Conservation (phyloP, 805 yeast species). For the Debaryomyces castellii region DNA sequence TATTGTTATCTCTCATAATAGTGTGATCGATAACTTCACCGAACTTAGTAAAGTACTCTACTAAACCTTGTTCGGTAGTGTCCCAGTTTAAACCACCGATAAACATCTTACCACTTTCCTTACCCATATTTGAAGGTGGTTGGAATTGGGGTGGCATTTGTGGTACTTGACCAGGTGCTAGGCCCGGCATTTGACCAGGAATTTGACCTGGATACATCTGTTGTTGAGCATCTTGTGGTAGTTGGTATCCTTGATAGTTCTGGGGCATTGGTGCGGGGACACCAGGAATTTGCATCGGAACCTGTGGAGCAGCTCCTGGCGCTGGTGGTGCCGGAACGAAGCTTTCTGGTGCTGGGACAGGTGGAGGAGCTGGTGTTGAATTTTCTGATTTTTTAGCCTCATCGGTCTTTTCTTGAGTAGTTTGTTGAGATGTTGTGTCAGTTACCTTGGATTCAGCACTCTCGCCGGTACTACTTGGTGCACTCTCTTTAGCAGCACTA, state of each 20-base stretch:
- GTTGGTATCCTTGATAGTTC: constrained; percentile 6
- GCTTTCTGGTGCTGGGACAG: constrained; percentile 9
- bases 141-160: constrained; percentile 14
- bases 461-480: not conserved
- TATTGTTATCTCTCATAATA: constrained; percentile 85
- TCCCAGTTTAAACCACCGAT: constrained; percentile 98
- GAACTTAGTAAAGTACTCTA: constrained; percentile 77
- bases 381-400: constrained; percentile 7
- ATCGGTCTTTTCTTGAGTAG: not conserved
- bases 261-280: not conserved
- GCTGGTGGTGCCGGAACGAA: constrained; percentile 5
- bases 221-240: constrained; percentile 10
- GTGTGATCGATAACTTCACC: constrained; percentile 88
- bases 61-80: constrained; percentile 85
- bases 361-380: constrained; percentile 11
- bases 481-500: not conserved
- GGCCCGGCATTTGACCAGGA: constrained; percentile 5
- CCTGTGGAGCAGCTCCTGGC: not conserved
- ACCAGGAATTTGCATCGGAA: not conserved
- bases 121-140: constrained; percentile 34
- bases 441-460: not conserved
- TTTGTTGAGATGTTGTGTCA: not conserved
- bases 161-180: not conserved
- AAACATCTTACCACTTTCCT: constrained; percentile 87
- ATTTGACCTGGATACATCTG: constrained; percentile 8